These are phyloP conservation scores for Phellopilus nigrolimitatus DNA, from an alignment of 1,284 basidiomycete genomes.

Conservation along the genomic window DNA sequence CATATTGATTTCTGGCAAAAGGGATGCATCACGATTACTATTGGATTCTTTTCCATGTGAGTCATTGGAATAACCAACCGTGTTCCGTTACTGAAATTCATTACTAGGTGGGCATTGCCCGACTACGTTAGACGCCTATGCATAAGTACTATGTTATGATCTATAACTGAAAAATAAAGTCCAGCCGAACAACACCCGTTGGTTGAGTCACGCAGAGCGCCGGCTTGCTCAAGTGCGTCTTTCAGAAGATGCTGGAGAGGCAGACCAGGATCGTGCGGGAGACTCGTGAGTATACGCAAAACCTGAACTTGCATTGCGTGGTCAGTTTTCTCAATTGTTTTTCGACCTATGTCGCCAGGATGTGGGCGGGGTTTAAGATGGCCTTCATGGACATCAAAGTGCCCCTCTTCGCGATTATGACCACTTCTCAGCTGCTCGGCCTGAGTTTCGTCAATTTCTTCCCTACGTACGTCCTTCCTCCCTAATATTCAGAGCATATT, in stretches of 20 bases:
- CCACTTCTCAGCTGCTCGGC: conserved; percentile 49
- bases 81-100: neutral
- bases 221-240: conserved; percentile 67
- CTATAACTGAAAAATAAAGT: no score
- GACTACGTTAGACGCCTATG: conserved; percentile 25
- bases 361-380: conserved; percentile 47
- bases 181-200: conserved; percentile 62
- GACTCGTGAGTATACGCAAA: conserved; percentile 43
- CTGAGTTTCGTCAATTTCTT: conserved; percentile 74
- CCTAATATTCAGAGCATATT: neutral
- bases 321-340: conserved; percentile 4
- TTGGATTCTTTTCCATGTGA: no score
- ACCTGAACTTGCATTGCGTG: no score
- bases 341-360: conserved; percentile 30
- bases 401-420: conserved; percentile 52
- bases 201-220: conserved; percentile 54
- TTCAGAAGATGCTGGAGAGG: conserved; percentile 72
- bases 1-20: no score
- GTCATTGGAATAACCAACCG: neutral
- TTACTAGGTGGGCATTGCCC: conserved; percentile 23
- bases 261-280: conserved; percentile 50
- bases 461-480: conserved; percentile 48
- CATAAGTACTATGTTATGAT: neutral
- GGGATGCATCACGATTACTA: conserved; percentile 52
- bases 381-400: conserved; percentile 64